Percentiles rank a stretch among this genome's conserved stretches.
phyloP scores from a whole-genome alignment of 345 rosid genomes.

The Populus pruinosa region DNA sequence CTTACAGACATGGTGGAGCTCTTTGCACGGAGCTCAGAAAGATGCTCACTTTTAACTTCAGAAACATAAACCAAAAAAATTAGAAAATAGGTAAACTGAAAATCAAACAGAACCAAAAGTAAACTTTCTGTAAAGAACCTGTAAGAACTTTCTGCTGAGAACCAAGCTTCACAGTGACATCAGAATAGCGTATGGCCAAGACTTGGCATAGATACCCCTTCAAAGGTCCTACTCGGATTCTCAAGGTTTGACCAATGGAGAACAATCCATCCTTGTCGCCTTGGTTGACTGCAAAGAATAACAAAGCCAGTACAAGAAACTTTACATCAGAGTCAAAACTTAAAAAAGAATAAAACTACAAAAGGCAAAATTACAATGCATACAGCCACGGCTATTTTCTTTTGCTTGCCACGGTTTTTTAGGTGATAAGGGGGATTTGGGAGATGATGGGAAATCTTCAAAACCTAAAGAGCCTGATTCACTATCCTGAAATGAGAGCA shows the following conservation, averaged over 20 bases:
- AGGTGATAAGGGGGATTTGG: constrained; percentile 75
- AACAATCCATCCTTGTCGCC: constrained; percentile 67
- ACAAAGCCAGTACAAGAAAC: constrained; percentile 19
- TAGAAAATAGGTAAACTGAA: constrained; percentile 6
- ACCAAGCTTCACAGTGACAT: constrained; percentile 90
- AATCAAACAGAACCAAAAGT: constrained; percentile 3
- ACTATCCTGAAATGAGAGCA: constrained; percentile 46
- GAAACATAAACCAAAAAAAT: constrained; percentile 17
- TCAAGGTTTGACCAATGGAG: constrained; percentile 81
- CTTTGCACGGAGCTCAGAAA: constrained; percentile 79
- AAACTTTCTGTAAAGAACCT: constrained; percentile 40
- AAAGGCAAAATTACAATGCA: constrained; percentile 20
- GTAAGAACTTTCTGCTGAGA: constrained; percentile 80
- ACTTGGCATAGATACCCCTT: constrained; percentile 96
- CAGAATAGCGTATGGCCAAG: constrained; percentile 64
- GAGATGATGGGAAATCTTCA: constrained; percentile 66
- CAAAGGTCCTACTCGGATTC: constrained; percentile 85
- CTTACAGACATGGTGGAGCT: constrained; percentile 43
- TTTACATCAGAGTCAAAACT: background rate
- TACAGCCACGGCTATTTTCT: constrained; percentile 56
- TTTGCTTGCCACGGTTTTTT: constrained; percentile 54
- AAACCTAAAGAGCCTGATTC: constrained; percentile 44
- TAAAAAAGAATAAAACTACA: background rate
- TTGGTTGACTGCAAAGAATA: constrained; percentile 55
- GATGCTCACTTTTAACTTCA: constrained; percentile 87